Evolutionary conservation across 495 filamentous ascomycete species (phyloP).

Genomic region (Xylaria cubensis): DNA sequence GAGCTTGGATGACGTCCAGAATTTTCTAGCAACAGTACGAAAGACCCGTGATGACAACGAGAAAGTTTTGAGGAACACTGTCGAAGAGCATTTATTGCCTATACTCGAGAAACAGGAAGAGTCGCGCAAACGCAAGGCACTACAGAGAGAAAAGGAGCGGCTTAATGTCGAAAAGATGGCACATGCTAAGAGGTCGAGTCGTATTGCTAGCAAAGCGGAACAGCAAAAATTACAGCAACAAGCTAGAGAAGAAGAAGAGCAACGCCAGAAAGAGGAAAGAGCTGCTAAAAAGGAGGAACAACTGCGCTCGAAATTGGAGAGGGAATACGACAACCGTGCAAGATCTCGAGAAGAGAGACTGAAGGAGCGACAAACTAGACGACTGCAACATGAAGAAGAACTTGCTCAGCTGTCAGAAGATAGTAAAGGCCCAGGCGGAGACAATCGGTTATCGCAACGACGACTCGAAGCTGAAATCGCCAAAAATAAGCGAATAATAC

Average conservation of each 20-base stretch:
- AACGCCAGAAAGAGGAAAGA: conserved; percentile 66
- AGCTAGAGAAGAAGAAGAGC: conserved; percentile 72
- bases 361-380: conserved; percentile 80
- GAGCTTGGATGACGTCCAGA: conserved; percentile 74
- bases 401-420: conserved; percentile 78
- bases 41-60: conserved; percentile 83
- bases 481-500: conserved; percentile 73
- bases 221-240: conserved; percentile 77
- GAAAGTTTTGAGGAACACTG: conserved; percentile 70
- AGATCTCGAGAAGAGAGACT: conserved; percentile 84
- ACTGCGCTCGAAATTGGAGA: conserved; percentile 67
- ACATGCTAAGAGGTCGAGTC: conserved; percentile 90
- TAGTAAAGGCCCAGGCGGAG: conserved; percentile 67
- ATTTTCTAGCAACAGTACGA: conserved; percentile 72
- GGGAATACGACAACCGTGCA: conserved; percentile 80
- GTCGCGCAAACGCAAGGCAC: conserved; percentile 69
- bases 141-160: conserved; percentile 78
- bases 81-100: conserved; percentile 79
- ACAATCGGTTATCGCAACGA: conserved; percentile 76
- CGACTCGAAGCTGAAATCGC: conserved; percentile 80
- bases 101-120: conserved; percentile 84
- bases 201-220: conserved; percentile 81
- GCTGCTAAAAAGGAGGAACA: conserved; percentile 73
- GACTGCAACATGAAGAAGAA: conserved; percentile 82
- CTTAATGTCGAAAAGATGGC: conserved; percentile 81